Base-by-base conservation (phyloP, 441 rosid genomes). In the Raphanus hybrid region DNA sequence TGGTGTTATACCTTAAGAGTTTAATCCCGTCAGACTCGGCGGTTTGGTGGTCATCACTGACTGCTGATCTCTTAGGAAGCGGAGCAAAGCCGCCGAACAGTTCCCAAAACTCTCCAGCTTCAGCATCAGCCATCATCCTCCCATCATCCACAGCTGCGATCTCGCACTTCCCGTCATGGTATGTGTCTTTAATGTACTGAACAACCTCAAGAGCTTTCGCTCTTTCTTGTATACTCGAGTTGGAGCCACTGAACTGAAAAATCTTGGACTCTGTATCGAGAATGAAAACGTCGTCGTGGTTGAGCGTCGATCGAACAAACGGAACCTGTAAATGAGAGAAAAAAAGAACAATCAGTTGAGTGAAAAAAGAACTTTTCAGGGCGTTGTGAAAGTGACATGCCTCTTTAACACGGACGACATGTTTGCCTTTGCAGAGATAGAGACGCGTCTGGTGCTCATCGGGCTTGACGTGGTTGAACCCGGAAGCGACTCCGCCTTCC, bases 71-170 rank as follows among this genome's bases (percentile, higher is more conserved):
- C 85, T 92, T 86, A 41, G 97, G 90, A 79, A 96, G 96, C 54
- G 99, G 99, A 89, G 99, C 99, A 90, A 92, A 96, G 29, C 99
- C 99, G 69, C 99, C 99, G 84, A 96, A 96, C 59, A 93, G 78
- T 26, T 85, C 96, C 99, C 99, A 96, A 84, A 96, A 96, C 75
- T 96, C 99, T 74, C 99, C 99, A 82, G 93, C 85, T 80, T 93
- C 99, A 78, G 96, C 92, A 92, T 96, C 99, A 77, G 99, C 98
- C 99, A 96, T 96, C 87, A 96, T 79, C 81, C 84, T 93, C 73
- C 98, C 99, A 81, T 93, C 99, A 90, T 92, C 98, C 81, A 96
- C 82, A 50, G 94, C 86, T 78, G 97, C 98, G 20, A 96, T 76
- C 62, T 93, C 98, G 16, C 98, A 93, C 78, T 92, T 92, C 63